Base-by-base conservation (phyloP, 768 basidiomycete species). In the Hortiboletus campestris region DNA sequence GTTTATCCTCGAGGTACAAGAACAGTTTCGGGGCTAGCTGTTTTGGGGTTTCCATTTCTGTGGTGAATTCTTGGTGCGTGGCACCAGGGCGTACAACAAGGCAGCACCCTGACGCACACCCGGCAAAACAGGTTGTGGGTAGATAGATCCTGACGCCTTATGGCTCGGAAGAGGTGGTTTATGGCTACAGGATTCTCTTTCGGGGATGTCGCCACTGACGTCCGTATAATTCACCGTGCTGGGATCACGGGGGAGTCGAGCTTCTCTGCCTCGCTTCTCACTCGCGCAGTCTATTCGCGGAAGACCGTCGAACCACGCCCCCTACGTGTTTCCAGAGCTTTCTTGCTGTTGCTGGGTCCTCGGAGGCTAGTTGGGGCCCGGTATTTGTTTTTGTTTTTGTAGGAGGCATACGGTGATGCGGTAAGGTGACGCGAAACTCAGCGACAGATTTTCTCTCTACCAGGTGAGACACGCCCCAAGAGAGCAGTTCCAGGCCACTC, bases 311-410 rank as follows among this genome's bases (percentile, higher is more conserved):
- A 57, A 34, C 48, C 51, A 46, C 39, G 38, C 50, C 53, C 34
- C 34, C 50, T 44, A 19, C 16, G 43, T 45, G 35, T 49, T 52
- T 49, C 39, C 17, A 29, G 9, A 39, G 31, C 46, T 34, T 51
- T 54, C 49, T 45, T 32, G 47, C 17, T 14, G 49, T 50, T 50
- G 36, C 16, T 39, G 29, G 49, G 49, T 31, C 51, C 38, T 51
- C 42, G 47, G 44, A 41, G 41, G 39, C 51, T 7, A 51, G 46
- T 42, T 44, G 40, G 38, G 40, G 39, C 36, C 28, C 53, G 40
- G 46, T 63, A 54, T 63, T 63, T 63, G 62, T 55, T 63, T 60
- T 53, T 63, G 62, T 63, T 63, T 60, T 63, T 49, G 35, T 16
- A 35, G 31, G 47, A 22, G 28, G 10, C 2, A 31, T 53, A 22